Evolutionary conservation across 768 basidiomycete species (phyloP), one percentile per base, ranked within the genome.

Genomic region (Mycena olivaceomarginata): DNA sequence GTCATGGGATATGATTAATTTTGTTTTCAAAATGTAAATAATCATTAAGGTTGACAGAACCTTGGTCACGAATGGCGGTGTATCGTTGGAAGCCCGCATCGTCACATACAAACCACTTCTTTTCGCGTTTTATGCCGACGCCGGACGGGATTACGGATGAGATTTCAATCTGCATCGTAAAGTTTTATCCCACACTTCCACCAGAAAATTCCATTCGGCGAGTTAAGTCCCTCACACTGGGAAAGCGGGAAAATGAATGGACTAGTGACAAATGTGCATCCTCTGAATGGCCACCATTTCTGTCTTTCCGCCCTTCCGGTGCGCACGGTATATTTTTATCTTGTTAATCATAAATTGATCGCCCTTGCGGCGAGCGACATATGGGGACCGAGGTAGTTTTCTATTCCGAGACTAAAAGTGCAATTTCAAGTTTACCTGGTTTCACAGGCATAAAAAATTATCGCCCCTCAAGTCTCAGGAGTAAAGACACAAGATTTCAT

Each of bases 151-250:
- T 25, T 25, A 25, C 25, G 25, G 25, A 25, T 25, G 25, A 25
- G 25, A 25, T 25, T 25, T 25, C 25, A 25, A 25, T 25, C 25
- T 25, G 25, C 25, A 25, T 25, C 25, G 25, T 25, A 25, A n/a
- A n/a, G n/a, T 25, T 25, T 25, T 25, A 25, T 25, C 25, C 25
- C 25, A 25, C 25, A 25, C 25, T 25, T 56, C 53, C 53, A 67
- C 67, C 67, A 67, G 67, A 67, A 68, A 56, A 10, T 57, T 68
- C 67, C 48, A 67, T 67, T 51, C 66, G 31, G 66, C 66, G 5
- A 68, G 37, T 40, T 68, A 40, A 56, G 37, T 57, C 20, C 20
- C 25, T 25, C 25, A 25, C 25, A 25, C 25, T 25, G 25, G 25
- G 25, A 25, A 25, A 25, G 25, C 25, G 25, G 25, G 25, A 25